Evolutionary conservation across 1,139 yeast species (phyloP).

Genomic region (Yamadazyma aaseri): DNA sequence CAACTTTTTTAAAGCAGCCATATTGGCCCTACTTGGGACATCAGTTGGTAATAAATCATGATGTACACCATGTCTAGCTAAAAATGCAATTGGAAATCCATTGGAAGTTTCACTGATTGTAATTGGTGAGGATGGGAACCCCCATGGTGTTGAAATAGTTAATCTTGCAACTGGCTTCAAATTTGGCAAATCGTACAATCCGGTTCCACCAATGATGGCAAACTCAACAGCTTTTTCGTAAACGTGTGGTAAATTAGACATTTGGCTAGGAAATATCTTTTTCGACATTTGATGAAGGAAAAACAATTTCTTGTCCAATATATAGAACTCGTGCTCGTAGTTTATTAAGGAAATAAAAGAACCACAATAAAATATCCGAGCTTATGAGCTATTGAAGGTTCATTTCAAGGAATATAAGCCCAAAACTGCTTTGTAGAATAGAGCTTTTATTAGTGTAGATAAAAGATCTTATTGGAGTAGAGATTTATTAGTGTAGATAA

Average conservation of each 20-base stretch:
- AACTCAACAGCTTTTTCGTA: conserved; percentile 55
- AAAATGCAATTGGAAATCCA: conserved; percentile 88
- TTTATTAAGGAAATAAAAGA: not conserved
- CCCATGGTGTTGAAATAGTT: conserved; percentile 92
- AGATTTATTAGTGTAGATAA: too few species aligned
- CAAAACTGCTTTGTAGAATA: too few species aligned
- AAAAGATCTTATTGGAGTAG: too few species aligned
- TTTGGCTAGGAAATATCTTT: conserved; percentile 13
- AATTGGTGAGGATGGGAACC: conserved; percentile 90
- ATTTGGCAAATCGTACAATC: conserved; percentile 84
- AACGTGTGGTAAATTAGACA: conserved; percentile 30
- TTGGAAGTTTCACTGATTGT: conserved; percentile 73
- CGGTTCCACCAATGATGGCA: conserved; percentile 97
- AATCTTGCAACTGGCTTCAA: conserved; percentile 83
- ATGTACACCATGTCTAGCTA: conserved; percentile 90
- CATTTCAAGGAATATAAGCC: too few species aligned
- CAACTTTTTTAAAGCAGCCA: conserved; percentile 86
- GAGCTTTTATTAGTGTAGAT: too few species aligned
- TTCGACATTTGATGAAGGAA: conserved; percentile 7
- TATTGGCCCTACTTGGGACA: conserved; percentile 92
- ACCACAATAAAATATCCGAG: too few species aligned
- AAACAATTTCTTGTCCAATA: not conserved
- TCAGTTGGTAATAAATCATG: conserved; percentile 89
- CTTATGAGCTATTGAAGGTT: too few species aligned
- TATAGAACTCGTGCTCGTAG: not conserved